Conservation (phyloP, 2,329 filamentous ascomycete species). For the Apiospora koreana region DNA sequence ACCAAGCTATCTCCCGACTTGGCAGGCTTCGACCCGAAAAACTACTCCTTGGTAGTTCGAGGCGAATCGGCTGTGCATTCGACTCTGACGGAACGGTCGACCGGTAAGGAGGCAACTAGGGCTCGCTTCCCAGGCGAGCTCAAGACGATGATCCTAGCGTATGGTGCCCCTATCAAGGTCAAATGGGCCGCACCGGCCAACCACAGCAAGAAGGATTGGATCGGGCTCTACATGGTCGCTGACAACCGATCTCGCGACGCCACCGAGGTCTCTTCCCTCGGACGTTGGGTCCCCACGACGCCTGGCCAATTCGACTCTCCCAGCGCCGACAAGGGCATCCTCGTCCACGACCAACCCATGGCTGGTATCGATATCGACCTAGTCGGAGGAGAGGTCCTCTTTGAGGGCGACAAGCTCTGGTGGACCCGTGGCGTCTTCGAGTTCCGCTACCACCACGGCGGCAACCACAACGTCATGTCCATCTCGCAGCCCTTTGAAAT, state of each 20-base stretch:
- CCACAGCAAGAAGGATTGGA: slow-evolving; percentile 91
- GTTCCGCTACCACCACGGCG: slow-evolving; percentile 94
- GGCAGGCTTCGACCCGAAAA: slow-evolving; percentile 74
- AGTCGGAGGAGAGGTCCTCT: slow-evolving; percentile 79
- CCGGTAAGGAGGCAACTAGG: slow-evolving; percentile 72
- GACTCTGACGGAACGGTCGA: slow-evolving; percentile 59
- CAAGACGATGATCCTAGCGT: slow-evolving; percentile 80
- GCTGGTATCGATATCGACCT: slow-evolving; percentile 56
- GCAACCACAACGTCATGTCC: slow-evolving; percentile 89
- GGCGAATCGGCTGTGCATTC: slow-evolving; percentile 59
- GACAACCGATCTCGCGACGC: slow-evolving; percentile 86
- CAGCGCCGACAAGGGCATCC: slow-evolving; percentile 74
- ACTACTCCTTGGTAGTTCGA: slow-evolving; percentile 77
- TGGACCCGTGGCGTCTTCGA: slow-evolving; percentile 97
- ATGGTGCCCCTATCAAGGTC: slow-evolving; percentile 86
- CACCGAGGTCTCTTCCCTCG: slow-evolving; percentile 81
- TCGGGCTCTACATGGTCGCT: slow-evolving; percentile 93
- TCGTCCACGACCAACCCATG: slow-evolving; percentile 66
- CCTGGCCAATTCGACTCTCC: slow-evolving; percentile 74
- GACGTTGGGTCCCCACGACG: slow-evolving; percentile 85
- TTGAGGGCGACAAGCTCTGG: slow-evolving; percentile 91
- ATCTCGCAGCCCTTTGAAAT: slow-evolving; percentile 94
- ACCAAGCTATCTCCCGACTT: slow-evolving; percentile 78
- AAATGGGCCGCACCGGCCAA: slow-evolving; percentile 87
- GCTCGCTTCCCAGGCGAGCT: slow-evolving; percentile 69